Conservation (phyloP, 768 basidiomycete genomes). For the Kwoniella botswanensis region DNA sequence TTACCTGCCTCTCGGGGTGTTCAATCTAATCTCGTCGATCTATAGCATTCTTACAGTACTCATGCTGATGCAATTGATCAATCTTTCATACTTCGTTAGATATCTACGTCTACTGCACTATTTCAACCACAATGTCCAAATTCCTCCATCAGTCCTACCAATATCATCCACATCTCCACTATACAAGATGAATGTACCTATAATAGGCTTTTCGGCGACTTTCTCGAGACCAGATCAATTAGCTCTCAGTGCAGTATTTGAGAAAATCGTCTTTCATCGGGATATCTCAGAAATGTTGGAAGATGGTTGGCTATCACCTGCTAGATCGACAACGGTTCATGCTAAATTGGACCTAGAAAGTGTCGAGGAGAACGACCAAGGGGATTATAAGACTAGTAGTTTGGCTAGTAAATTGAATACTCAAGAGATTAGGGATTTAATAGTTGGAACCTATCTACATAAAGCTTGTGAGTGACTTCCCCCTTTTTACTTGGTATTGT, state of each 20-base stretch:
- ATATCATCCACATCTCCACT: constrained; percentile 37
- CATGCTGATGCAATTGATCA: neutral
- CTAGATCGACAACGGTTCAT: constrained; percentile 81
- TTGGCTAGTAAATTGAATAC: constrained; percentile 84
- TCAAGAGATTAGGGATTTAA: constrained; percentile 72
- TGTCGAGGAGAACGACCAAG: constrained; percentile 69
- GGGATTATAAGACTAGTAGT: constrained; percentile 80
- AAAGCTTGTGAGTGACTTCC: constrained; percentile 67
- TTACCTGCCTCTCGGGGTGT: no score
- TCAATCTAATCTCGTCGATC: neutral
- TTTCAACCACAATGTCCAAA: constrained; percentile 68
- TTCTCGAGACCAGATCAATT: constrained; percentile 90
- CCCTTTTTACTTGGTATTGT: neutral
- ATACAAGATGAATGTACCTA: constrained; percentile 64
- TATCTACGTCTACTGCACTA: constrained; percentile 83
- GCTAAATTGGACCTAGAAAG: constrained; percentile 72
- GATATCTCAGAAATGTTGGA: constrained; percentile 92
- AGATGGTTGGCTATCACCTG: constrained; percentile 86
- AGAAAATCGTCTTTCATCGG: constrained; percentile 88
- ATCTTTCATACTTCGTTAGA: constrained; percentile 55
- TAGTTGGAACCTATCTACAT: constrained; percentile 84
- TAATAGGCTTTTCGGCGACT: constrained; percentile 94
- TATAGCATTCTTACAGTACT: neutral
- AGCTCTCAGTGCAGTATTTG: constrained; percentile 84
- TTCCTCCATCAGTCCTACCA: constrained; percentile 56